Conservation (phyloP, 306 rosid species). For the Trifolium dubium region DNA sequence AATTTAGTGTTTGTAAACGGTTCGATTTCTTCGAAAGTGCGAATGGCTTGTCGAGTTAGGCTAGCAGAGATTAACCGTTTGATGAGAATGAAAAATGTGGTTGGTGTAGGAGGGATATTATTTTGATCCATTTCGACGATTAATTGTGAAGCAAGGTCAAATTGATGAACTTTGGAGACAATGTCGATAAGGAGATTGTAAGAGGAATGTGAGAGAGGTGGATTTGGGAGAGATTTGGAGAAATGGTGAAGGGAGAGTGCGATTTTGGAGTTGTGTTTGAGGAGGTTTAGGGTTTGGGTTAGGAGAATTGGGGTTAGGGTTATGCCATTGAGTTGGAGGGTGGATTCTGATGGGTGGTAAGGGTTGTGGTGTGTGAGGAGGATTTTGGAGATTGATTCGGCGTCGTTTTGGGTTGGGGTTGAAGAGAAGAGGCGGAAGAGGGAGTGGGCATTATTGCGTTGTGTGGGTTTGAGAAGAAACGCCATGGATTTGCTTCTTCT, state of each 20-base stretch:
- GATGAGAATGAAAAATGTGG: slow-evolving; percentile 64
- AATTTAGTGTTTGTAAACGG: slow-evolving; percentile 44
- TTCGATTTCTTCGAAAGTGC: slow-evolving; percentile 72
- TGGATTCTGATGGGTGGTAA: slow-evolving; percentile 74
- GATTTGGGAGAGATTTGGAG: slow-evolving; percentile 64
- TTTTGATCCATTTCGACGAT: slow-evolving; percentile 68
- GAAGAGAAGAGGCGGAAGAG: background rate
- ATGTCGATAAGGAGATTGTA: slow-evolving; percentile 67
- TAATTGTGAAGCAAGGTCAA: slow-evolving; percentile 84
- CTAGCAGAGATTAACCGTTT: slow-evolving; percentile 75
- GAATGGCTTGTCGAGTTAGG: slow-evolving; percentile 81
- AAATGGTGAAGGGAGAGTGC: slow-evolving; percentile 77
- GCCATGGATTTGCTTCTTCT: background rate
- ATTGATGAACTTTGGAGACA: slow-evolving; percentile 78
- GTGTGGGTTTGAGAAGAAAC: slow-evolving; percentile 7
- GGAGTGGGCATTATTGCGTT: background rate
- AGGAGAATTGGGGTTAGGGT: slow-evolving; percentile 66
- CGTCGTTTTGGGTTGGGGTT: slow-evolving; percentile 47
- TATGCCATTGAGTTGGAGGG: slow-evolving; percentile 79
- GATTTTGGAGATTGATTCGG: slow-evolving; percentile 58
- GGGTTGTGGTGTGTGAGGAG: slow-evolving; percentile 89
- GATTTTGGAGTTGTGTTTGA: slow-evolving; percentile 71
- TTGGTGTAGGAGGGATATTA: slow-evolving; percentile 44
- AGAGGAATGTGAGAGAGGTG: slow-evolving; percentile 58
- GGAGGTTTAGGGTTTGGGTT: slow-evolving; percentile 69